Base-by-base conservation (phyloP, 176 grass and related monocot genomes). In the Rhipidocladum racemiflorum region DNA sequence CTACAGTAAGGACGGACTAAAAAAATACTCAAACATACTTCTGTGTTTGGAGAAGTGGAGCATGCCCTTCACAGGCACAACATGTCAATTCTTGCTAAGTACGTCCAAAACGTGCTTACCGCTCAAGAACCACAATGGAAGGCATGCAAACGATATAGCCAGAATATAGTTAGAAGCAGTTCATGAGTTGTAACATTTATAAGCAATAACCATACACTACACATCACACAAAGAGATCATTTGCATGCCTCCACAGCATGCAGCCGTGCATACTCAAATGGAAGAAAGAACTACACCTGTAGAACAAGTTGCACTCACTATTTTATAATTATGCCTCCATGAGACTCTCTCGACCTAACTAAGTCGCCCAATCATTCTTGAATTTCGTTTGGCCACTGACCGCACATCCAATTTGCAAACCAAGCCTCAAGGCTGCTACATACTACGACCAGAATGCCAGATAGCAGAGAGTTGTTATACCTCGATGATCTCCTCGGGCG, bases 401-500 rank as follows among this genome's bases (percentile, higher is more conserved):
- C 14, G 20, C 68, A 43, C 10, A 30, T 42, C 20, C 38, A 75
- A 48, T 20, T 48, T 50, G 62, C 77, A 67, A 67, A 28, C 56
- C 21, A 43, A 72, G 16, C 8, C 75, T 60, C 70, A 60, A 60
- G 35, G 18, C 14, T 36, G n/a, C 12, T 32, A 74, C 43, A n/a
- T 82, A 3, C 29, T 14, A 13, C 43, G 4, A 60, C 16, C 44
- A n/a, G n/a, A n/a, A n/a, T n/a, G n/a, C n/a, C n/a, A 79, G 29
- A 50, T 14, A 44, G 42, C 24, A 5, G 17, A 48, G 15, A 30
- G 30, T 4, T 54, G 24, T 29, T 17, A 72, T 88, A 88, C 86
- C 86, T 88, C 79, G 35, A 88, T 34, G 56, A 83, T 34, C 73
- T 88, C 79, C 64, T 88, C 86, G 35, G 65, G 20, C 15, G 56